A percentile compares a stretch with the other conserved stretches of the same genome.
Conservation (phyloP, 441 rosid genomes). For the Theobroma grandiflorum region DNA sequence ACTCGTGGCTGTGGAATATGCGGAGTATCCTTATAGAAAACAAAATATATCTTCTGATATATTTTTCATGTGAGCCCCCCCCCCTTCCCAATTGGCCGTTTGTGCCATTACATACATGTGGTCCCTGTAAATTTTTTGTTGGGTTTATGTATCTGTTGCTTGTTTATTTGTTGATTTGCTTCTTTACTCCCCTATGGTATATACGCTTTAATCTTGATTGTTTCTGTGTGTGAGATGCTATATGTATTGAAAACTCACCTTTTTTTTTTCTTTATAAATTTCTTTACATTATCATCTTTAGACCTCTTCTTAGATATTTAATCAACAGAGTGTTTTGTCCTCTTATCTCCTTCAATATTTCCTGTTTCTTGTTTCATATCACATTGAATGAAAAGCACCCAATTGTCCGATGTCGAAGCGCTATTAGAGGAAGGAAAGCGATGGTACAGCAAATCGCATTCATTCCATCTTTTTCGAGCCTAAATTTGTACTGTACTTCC, state of each 20-base stretch:
- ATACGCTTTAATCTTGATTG: conserved; percentile 22
- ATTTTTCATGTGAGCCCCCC: conserved; percentile 15
- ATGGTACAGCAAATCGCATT: background rate
- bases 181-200: conserved; percentile 18
- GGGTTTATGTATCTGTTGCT: conserved; percentile 36
- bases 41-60: conserved; percentile 27
- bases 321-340: background rate
- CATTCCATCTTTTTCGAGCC: background rate
- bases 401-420: background rate
- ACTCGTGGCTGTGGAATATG: conserved; percentile 28
- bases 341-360: background rate
- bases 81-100: conserved; percentile 31
- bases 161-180: conserved; percentile 24
- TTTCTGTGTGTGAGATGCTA: conserved; percentile 30
- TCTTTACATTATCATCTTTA: background rate
- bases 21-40: conserved; percentile 31
- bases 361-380: background rate
- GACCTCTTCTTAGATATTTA: background rate
- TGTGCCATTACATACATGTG: conserved; percentile 36
- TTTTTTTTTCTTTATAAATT: background rate
- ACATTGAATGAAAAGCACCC: background rate
- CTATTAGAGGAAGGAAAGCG: background rate
- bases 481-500: too few species aligned
- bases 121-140: conserved; percentile 54
- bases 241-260: conserved; percentile 28